phyloP scores from a whole-genome alignment of 768 basidiomycete species.

The Fomitopsis pulvina region DNA sequence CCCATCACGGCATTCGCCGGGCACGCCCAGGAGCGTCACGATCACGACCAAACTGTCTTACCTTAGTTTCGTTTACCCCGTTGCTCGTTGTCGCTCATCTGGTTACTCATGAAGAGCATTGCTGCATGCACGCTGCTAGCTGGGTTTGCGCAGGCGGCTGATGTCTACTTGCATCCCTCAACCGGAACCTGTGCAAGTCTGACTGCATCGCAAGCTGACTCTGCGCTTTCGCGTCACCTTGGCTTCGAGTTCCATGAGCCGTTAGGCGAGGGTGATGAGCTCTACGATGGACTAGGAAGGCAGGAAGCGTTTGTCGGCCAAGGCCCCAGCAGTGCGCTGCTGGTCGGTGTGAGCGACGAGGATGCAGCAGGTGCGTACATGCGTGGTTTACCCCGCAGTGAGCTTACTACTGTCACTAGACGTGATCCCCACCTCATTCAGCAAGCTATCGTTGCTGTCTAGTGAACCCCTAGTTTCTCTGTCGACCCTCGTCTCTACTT shows the following conservation, averaged over 20 bases:
- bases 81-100: neutral
- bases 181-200: slow-evolving; percentile 32
- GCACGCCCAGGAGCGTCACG: neutral
- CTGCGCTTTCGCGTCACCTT: slow-evolving; percentile 60
- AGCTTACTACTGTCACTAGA: too few relatives aligned
- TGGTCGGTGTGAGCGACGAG: slow-evolving; percentile 50
- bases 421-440: slow-evolving; percentile 47
- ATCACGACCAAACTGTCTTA: neutral
- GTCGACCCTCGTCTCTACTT: slow-evolving; percentile 49
- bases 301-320: slow-evolving; percentile 47
- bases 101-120: slow-evolving; percentile 14
- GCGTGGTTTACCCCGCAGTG: neutral
- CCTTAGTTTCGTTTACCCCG: too few relatives aligned
- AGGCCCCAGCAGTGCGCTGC: slow-evolving; percentile 41
- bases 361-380: slow-evolving; percentile 45
- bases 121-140: slow-evolving; percentile 22
- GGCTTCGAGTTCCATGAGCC: slow-evolving; percentile 63
- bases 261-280: slow-evolving; percentile 30
- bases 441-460: slow-evolving; percentile 40
- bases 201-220: slow-evolving; percentile 48
- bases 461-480: slow-evolving; percentile 33
- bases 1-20: neutral
- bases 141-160: slow-evolving; percentile 41
- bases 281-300: slow-evolving; percentile 14
- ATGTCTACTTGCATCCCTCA: slow-evolving; percentile 54